Conservation (phyloP, 441 rosid genomes). For the Brassica hybrid region DNA sequence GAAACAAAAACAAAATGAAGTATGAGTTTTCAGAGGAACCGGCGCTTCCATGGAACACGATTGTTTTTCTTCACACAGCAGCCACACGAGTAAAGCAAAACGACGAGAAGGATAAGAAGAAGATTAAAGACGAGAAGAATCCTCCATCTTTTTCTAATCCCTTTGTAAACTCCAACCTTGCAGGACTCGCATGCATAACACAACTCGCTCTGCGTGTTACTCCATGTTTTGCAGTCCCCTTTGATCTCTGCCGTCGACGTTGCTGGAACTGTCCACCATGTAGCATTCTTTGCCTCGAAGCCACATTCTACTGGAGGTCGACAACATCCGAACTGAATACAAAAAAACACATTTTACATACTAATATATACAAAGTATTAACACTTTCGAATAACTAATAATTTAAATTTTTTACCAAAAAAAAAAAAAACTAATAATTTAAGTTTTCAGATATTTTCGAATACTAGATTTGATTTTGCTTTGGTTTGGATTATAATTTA, state of each 20-base stretch:
- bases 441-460: background rate
- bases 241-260: background rate
- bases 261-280: slow-evolving; percentile 47
- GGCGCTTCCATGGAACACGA: slow-evolving; percentile 42
- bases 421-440: too few relatives aligned
- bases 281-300: slow-evolving; percentile 49
- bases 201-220: slow-evolving; percentile 46
- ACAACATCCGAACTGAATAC: slow-evolving; percentile 65
- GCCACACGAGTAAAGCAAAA: slow-evolving; percentile 52
- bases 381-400: too few relatives aligned
- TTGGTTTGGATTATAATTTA: background rate
- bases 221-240: slow-evolving; percentile 62
- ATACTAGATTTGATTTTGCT: background rate
- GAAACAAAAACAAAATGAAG: background rate
- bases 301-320: slow-evolving; percentile 66
- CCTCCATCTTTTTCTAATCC: slow-evolving; percentile 58
- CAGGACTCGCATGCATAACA: slow-evolving; percentile 67
- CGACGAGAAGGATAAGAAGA: slow-evolving; percentile 41
- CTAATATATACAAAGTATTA: background rate
- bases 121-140: slow-evolving; percentile 45
- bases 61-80: slow-evolving; percentile 58
- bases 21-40: slow-evolving; percentile 21
- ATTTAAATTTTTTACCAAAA: too few relatives aligned
- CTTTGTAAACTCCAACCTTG: slow-evolving; percentile 57
- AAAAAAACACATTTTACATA: background rate